Evolutionary conservation across 805 yeast genomes (phyloP).

Genomic region (Saccharomycopsis fermentans): DNA sequence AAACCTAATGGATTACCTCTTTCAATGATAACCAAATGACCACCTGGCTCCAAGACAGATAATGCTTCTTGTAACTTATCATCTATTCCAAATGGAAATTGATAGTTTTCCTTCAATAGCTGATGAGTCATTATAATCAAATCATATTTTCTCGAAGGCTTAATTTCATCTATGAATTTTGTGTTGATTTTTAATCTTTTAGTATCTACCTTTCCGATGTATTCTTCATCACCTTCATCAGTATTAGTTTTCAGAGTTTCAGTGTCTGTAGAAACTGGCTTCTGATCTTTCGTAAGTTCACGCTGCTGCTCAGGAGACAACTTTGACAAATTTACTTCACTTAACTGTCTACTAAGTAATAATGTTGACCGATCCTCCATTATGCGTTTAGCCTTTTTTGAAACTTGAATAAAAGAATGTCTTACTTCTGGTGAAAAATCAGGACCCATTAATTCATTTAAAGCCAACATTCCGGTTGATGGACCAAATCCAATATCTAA

Average conservation of each 20-base stretch:
- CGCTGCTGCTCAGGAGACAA: constrained; percentile 13
- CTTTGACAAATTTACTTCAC: constrained; percentile 32
- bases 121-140: constrained; percentile 79
- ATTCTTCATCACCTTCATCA: constrained; percentile 21
- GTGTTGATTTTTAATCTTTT: constrained; percentile 45
- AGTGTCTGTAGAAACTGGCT: constrained; percentile 12
- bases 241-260: constrained; percentile 18
- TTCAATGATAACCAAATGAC: constrained; percentile 70
- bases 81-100: constrained; percentile 69
- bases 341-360: constrained; percentile 57
- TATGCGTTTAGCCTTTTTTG: constrained; percentile 53
- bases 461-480: constrained; percentile 80
- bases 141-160: constrained; percentile 48
- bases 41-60: constrained; percentile 60
- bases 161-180: constrained; percentile 39
- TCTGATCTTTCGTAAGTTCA: constrained; percentile 9
- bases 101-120: constrained; percentile 45
- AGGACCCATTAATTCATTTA: constrained; percentile 71
- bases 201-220: constrained; percentile 46
- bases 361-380: constrained; percentile 79
- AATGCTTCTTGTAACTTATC: constrained; percentile 49
- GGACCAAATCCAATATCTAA: constrained; percentile 87
- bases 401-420: constrained; percentile 65
- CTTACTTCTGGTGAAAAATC: constrained; percentile 51
- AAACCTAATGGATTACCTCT: constrained; percentile 87